Base-by-base conservation (phyloP, 495 filamentous ascomycete genomes). In the Gamarada debralockiae region DNA sequence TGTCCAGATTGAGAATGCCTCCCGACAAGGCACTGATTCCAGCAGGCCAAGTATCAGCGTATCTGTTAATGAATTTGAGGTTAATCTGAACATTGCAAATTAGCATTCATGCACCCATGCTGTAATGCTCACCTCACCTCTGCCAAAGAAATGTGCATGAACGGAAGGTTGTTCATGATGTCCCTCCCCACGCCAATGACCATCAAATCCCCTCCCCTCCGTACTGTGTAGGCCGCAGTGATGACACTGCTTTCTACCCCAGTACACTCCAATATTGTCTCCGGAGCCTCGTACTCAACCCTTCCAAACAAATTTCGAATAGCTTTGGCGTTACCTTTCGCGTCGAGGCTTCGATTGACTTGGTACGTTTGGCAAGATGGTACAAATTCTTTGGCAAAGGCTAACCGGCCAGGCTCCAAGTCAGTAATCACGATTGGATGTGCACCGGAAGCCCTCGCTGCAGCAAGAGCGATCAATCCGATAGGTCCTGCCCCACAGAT, bases 361-460 rank as follows among this genome's bases (percentile, higher is more conserved):
- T 70, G 74, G 59, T 82, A 82, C 10, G 79, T 78, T 29, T 69
- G 66, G 25, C 73, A 75, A 6, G 61, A 67, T 8, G 82, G 82
- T 1, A 82, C 75, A 44, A 85, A 76, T 3, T 76, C 69, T 60
- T 71, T 76, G 0, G 81, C 81, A 57, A 87, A 85, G 0, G 71
- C 67, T 3, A 86, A 68, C 5, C 82, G 72, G 14, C 65, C 54
- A 8, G 69, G 65, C 24, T 86, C 78, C 7, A 87, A 59, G 56
- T 87, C 82, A 0, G 81, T 84, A 38, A 86, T 77, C 4, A 85
- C 79, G 40, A 87, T 60, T 0, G 82, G 82, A 59, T 84, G 74
- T 9, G 83, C 81, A 3, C 83, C 83, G 9, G 78, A 81, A 3
- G 81, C 83, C 24, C 77, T 67, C 5, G 79, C 81, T 1, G 66